Evolutionary conservation across 2,329 filamentous ascomycete genomes (phyloP), one percentile per base, ranked within the genome.

Genomic region (Periglandula ipomoeae): DNA sequence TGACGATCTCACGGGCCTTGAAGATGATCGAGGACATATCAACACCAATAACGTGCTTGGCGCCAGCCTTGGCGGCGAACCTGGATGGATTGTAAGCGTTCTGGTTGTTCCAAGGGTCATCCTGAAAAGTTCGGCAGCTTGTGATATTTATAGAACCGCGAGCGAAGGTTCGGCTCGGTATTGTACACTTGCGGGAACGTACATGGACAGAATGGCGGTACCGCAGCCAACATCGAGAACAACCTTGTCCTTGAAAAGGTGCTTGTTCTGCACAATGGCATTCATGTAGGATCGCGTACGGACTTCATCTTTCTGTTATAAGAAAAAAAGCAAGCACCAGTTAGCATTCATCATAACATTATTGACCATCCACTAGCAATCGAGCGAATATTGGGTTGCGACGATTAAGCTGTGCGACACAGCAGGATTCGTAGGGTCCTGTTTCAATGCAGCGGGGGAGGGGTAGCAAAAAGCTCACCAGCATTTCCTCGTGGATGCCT

Each of bases 11-110:
- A 62, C 83, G 84, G 40, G 93, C 93, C 78, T 98, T 98, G 73
- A 95, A 89, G 72, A 98, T 96, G 70, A 98, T 98, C 59, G 91
- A 96, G 30, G 93, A 98, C 91, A 97, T 98, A 70, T 98, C 93
- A 50, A 98, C 93, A 61, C 93, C 93, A 58, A 97, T 95, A 58
- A 98, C 93, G 70, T 98, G 93, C 74, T 95, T 97, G 51, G 93
- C 93, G 64, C 93, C 93, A 53, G 93, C 90, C 72, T 86, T 90
- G 53, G 88, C 90, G 49, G 93, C 93, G 68, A 98, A 98, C 91
- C 91, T 97, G 61, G 32, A 44, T 26, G 22, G 17, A n/a, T 23
- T 19, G 42, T 50, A n/a, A 50, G 51, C 27, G 26, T 10, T 37
- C 9, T 38, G 44, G 13, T 37, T 45, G 27, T 37, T 19, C 45